These are phyloP conservation scores for Penicillium sp. DNA, from an alignment of 2,329 filamentous ascomycete genomes.

Conservation along the genomic window DNA sequence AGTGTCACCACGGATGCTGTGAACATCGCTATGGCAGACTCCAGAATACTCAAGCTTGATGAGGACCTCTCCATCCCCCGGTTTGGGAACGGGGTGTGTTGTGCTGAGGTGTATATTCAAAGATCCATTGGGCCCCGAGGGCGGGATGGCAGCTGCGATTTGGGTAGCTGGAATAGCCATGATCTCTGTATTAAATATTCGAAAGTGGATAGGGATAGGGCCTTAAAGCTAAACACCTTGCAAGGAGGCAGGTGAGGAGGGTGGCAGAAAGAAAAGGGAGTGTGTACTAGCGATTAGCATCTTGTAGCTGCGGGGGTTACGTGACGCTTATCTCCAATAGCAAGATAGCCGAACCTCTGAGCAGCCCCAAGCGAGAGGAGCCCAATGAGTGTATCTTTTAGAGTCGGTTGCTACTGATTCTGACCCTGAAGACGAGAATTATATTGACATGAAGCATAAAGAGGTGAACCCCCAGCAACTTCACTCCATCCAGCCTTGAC, in stretches of 20 bases:
- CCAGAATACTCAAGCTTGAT: slow-evolving; percentile 52
- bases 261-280: not conserved
- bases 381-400: not conserved
- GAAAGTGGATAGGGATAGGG: not conserved
- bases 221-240: not conserved
- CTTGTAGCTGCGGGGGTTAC: slow-evolving; percentile 21
- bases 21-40: slow-evolving; percentile 52
- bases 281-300: not conserved
- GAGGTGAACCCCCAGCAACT: not conserved
- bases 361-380: not conserved
- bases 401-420: not conserved
- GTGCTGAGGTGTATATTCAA: slow-evolving; percentile 28
- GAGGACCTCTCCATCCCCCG: slow-evolving; percentile 45
- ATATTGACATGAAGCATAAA: not conserved
- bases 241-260: not conserved
- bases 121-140: slow-evolving; percentile 22
- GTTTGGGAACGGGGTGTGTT: slow-evolving; percentile 39
- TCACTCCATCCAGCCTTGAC: slow-evolving; percentile 8
- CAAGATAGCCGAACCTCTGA: slow-evolving; percentile 4
- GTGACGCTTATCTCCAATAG: slow-evolving; percentile 18
- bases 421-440: not conserved
- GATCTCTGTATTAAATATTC: not conserved
- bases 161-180: slow-evolving; percentile 31
- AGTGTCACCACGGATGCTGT: slow-evolving; percentile 47
- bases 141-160: slow-evolving; percentile 35